A percentile compares a stretch with the other conserved stretches of the same genome.
Conservation (phyloP, 257 asterid species). For the Solanum chmielewskii region DNA sequence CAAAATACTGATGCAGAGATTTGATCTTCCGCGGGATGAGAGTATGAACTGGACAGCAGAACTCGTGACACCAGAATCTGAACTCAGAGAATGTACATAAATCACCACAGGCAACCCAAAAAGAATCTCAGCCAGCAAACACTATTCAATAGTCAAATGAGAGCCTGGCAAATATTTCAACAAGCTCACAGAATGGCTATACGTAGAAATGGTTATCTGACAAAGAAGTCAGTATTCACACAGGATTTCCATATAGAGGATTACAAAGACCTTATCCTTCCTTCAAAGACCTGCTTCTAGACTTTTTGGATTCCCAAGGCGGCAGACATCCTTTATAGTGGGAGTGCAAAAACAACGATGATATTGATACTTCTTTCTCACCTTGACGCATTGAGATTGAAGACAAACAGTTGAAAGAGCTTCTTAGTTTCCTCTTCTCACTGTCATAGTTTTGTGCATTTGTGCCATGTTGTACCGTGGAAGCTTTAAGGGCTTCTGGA, state of each 20-base stretch:
- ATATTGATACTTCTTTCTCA: slow-evolving; percentile 40
- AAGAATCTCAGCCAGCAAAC: background rate
- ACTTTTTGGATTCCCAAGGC: slow-evolving; percentile 42
- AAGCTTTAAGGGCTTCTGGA: slow-evolving; percentile 48
- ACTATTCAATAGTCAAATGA: background rate
- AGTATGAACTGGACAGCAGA: background rate
- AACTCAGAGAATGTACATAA: background rate
- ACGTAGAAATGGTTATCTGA: background rate
- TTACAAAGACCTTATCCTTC: slow-evolving; percentile 2
- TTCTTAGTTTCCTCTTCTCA: slow-evolving; percentile 46
- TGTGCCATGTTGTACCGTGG: slow-evolving; percentile 8
- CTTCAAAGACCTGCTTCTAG: slow-evolving; percentile 30
- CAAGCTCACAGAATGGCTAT: background rate
- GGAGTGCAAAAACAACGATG: slow-evolving; percentile 59
- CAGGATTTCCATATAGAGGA: background rate
- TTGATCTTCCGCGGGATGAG: background rate
- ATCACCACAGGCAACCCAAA: background rate
- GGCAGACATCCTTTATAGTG: slow-evolving; percentile 58
- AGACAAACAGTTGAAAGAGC: slow-evolving; percentile 46
- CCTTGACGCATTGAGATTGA: slow-evolving; percentile 39
- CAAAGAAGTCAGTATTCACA: background rate
- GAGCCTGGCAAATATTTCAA: background rate
- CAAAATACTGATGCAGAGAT: background rate
- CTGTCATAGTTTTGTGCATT: slow-evolving; percentile 28
- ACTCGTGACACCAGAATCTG: background rate